Percentiles rank a stretch among this genome's conserved stretches.
phyloP scores from a whole-genome alignment of 108 stramenopile species.

The Fistulifera solaris region DNA sequence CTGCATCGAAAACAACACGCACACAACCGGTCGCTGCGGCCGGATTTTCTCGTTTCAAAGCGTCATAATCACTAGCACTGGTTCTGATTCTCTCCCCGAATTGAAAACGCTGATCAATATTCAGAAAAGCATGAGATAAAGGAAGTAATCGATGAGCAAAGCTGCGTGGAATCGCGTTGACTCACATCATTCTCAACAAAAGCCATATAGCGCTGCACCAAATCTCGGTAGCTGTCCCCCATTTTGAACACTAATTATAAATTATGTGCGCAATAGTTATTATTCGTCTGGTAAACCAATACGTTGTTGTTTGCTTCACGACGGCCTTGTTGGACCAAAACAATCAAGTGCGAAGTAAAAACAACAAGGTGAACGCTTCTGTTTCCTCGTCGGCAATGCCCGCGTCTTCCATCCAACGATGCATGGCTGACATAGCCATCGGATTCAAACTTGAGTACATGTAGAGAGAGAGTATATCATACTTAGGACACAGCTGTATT shows the following conservation, averaged over 20 bases:
- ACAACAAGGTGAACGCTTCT: too few relatives aligned
- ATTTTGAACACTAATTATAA: background rate
- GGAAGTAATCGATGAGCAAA: background rate
- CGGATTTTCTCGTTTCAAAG: background rate
- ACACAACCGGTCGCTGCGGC: constrained; percentile 33
- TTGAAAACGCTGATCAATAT: background rate
- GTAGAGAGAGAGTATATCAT: too few relatives aligned
- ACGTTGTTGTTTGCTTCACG: too few relatives aligned
- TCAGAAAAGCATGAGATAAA: background rate
- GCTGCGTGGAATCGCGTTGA: background rate
- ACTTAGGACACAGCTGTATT: too few relatives aligned
- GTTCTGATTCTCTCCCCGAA: background rate
- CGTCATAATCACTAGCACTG: background rate
- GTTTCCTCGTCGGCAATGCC: too few relatives aligned
- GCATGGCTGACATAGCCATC: too few relatives aligned
- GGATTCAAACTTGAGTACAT: too few relatives aligned
- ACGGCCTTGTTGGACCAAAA: too few relatives aligned
- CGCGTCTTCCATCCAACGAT: too few relatives aligned
- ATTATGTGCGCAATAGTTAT: too few relatives aligned
- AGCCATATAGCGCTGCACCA: background rate
- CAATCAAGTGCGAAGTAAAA: too few relatives aligned
- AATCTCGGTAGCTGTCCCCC: background rate
- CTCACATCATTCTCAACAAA: constrained; percentile 1
- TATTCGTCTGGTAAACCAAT: too few relatives aligned
- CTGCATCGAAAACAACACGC: constrained; percentile 47